Evolutionary conservation across 2,329 filamentous ascomycete species (phyloP).

Genomic region (Pseudonectria buxi): DNA sequence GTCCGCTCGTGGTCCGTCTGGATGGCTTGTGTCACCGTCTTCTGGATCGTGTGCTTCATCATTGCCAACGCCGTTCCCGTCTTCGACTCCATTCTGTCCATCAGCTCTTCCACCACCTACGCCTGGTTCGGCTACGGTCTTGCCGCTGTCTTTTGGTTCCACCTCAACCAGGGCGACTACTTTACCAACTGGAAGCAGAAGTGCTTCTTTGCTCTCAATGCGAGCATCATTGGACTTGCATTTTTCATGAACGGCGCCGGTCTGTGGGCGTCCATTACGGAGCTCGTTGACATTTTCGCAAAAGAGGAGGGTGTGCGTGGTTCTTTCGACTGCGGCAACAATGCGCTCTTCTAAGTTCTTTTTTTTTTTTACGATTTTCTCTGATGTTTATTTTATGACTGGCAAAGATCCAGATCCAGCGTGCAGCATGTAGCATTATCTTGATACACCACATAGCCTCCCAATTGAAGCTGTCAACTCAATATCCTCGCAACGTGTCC

Average conservation of each 20-base stretch:
- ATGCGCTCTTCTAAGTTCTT: neutral
- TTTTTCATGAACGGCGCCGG: slow-evolving; percentile 20
- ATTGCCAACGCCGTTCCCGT: slow-evolving; percentile 23
- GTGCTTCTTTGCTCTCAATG: slow-evolving; percentile 11
- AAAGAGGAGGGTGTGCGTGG: slow-evolving; percentile 2
- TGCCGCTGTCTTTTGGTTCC: slow-evolving; percentile 19
- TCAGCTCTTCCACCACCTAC: slow-evolving; percentile 18
- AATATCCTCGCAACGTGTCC: too few relatives aligned
- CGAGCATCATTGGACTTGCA: slow-evolving; percentile 11
- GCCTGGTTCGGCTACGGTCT: slow-evolving; percentile 22
- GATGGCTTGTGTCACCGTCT: slow-evolving; percentile 13
- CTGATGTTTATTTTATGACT: too few relatives aligned
- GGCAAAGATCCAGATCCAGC: too few relatives aligned
- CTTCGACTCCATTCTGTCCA: slow-evolving; percentile 23
- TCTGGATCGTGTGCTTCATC: slow-evolving; percentile 21
- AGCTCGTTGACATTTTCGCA: slow-evolving; percentile 9
- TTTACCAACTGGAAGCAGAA: slow-evolving; percentile 14
- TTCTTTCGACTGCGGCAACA: slow-evolving; percentile 9
- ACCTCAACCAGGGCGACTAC: slow-evolving; percentile 12
- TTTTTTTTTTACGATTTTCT: too few relatives aligned
- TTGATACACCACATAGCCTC: too few relatives aligned
- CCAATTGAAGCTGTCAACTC: too few relatives aligned
- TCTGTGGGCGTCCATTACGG: slow-evolving; percentile 17
- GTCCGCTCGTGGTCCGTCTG: slow-evolving; percentile 21
- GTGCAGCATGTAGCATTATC: too few relatives aligned